phyloP scores from a whole-genome alignment of 306 rosid genomes.

The Begonia masoniana region DNA sequence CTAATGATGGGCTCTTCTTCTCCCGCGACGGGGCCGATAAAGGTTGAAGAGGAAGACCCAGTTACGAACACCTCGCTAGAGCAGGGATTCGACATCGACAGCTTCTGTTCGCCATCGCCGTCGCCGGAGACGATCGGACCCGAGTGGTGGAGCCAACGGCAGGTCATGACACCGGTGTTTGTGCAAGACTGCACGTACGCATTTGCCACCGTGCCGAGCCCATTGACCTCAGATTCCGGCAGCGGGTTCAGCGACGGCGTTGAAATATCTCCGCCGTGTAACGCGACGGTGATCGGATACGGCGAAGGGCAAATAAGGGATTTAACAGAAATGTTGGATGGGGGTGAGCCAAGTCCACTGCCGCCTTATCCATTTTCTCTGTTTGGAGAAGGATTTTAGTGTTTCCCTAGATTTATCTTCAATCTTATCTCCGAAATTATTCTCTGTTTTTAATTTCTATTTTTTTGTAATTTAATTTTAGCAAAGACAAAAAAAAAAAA shows the following conservation, averaged over 20 bases:
- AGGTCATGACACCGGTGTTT: slow-evolving; percentile 3
- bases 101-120: slow-evolving; percentile 11
- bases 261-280: slow-evolving; percentile 13
- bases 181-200: neutral
- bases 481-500: too few species aligned
- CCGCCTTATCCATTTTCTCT: slow-evolving; percentile 96
- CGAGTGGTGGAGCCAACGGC: slow-evolving; percentile 22
- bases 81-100: slow-evolving; percentile 27
- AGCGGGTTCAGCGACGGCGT: neutral
- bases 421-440: neutral
- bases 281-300: slow-evolving; percentile 5
- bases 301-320: slow-evolving; percentile 17
- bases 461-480: neutral
- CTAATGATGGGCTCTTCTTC: slow-evolving; percentile 21
- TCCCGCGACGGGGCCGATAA: slow-evolving; percentile 17
- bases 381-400: slow-evolving; percentile 61
- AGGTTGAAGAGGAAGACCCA: slow-evolving; percentile 36
- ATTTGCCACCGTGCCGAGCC: slow-evolving; percentile 5
- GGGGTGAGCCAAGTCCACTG: slow-evolving; percentile 21
- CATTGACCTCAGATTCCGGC: slow-evolving; percentile 14
- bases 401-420: neutral
- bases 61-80: slow-evolving; percentile 37
- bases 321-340: slow-evolving; percentile 40
- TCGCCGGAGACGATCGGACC: slow-evolving; percentile 13
- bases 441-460: neutral